These are phyloP conservation scores for Penicillium hesseltinei DNA, from an alignment of 2,329 filamentous ascomycete species.

Conservation along the genomic window DNA sequence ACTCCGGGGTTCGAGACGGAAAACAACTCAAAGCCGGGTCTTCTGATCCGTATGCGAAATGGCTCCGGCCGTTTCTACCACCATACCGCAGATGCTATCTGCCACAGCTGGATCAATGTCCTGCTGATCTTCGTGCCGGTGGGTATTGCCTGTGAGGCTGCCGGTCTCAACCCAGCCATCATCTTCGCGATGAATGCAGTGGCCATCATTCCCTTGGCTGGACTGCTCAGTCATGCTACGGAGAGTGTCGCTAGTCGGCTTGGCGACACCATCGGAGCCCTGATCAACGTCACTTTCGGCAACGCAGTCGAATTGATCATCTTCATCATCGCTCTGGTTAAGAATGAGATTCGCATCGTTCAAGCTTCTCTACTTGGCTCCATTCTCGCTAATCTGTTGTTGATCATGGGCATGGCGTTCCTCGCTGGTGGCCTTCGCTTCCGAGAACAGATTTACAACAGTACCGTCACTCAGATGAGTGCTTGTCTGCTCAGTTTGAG, in stretches of 20 bases:
- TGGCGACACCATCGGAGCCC: constrained; percentile 69
- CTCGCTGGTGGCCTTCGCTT: constrained; percentile 80
- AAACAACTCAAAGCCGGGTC: constrained; percentile 20
- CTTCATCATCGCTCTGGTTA: constrained; percentile 72
- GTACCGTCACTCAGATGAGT: constrained; percentile 93
- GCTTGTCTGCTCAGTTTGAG: constrained; percentile 86
- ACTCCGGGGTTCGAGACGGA: constrained; percentile 21
- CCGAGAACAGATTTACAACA: constrained; percentile 94
- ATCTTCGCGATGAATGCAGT: constrained; percentile 73
- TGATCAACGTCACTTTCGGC: constrained; percentile 75
- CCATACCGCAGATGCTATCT: constrained; percentile 37
- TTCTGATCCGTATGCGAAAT: constrained; percentile 31
- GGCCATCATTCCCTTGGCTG: constrained; percentile 72
- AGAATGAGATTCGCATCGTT: constrained; percentile 85
- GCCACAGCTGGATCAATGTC: constrained; percentile 46
- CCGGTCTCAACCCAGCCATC: constrained; percentile 55
- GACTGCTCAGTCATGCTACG: constrained; percentile 69
- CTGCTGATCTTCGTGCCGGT: constrained; percentile 44
- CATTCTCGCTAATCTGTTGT: constrained; percentile 80
- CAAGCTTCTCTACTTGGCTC: constrained; percentile 87
- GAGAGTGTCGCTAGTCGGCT: constrained; percentile 71
- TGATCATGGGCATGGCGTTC: constrained; percentile 91
- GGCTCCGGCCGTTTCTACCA: constrained; percentile 32
- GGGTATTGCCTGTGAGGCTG: constrained; percentile 41
- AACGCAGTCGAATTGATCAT: constrained; percentile 80